These are phyloP conservation scores for Herpetomonas tarakana DNA, from an alignment of 208 protist genomes.

Conservation along the genomic window DNA sequence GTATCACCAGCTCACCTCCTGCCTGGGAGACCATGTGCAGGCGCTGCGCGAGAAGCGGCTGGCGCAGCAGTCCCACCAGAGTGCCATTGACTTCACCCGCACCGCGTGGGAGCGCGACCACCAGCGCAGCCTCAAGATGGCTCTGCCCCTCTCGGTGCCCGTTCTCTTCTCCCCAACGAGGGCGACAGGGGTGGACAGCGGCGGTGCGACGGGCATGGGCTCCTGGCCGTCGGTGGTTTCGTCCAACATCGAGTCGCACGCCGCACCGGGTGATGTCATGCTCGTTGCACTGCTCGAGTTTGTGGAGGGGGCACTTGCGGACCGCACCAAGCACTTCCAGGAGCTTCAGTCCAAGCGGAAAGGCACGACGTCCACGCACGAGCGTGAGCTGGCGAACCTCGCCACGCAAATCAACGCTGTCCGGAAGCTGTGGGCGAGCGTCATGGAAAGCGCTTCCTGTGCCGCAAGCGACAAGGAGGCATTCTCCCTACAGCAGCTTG, in stretches of 20 bases:
- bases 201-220: background rate
- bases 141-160: constrained; percentile 1
- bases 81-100: constrained; percentile 6
- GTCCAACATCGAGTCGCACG: background rate
- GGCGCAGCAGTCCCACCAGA: constrained; percentile 6
- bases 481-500: background rate
- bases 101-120: constrained; percentile 11
- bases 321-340: background rate
- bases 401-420: background rate
- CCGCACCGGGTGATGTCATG: background rate
- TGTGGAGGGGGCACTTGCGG: background rate
- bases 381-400: background rate
- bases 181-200: background rate
- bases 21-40: background rate
- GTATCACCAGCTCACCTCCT: background rate
- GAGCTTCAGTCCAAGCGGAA: background rate
- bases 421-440: background rate
- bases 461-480: background rate
- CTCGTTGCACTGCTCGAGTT: background rate
- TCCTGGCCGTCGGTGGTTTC: too few relatives aligned
- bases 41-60: constrained; percentile 3
- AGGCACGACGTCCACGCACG: background rate
- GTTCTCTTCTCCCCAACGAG: background rate
- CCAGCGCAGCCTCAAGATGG: constrained; percentile 3
- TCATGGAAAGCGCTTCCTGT: background rate